Evolutionary conservation across 2,329 filamentous ascomycete species (phyloP).

Genomic region (Botryotinia globosa): DNA sequence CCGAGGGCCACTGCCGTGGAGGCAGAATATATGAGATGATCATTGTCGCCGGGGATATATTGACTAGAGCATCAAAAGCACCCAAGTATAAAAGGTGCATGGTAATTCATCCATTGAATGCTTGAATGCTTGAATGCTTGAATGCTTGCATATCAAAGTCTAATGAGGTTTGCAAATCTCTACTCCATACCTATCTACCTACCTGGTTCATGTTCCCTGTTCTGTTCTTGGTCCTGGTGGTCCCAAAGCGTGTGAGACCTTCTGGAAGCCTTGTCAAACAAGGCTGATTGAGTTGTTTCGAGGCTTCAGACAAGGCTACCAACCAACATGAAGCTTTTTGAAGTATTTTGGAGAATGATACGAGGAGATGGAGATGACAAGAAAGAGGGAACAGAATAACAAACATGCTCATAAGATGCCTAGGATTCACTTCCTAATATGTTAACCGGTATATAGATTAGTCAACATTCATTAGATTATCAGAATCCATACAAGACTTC

Average conservation of each 20-base stretch:
- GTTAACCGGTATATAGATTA: neutral
- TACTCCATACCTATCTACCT: neutral
- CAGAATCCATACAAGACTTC: neutral
- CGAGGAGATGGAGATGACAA: neutral
- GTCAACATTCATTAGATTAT: neutral
- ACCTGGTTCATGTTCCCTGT: neutral
- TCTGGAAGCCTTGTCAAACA: neutral
- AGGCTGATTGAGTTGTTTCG: neutral
- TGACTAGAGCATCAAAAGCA: neutral
- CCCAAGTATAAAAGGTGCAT: neutral
- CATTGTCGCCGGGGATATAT: neutral
- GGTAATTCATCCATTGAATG: neutral
- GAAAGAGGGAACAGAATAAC: neutral
- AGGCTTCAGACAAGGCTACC: neutral
- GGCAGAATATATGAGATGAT: neutral
- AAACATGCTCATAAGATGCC: neutral
- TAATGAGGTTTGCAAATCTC: neutral
- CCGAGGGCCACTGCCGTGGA: neutral
- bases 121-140: too few relatives aligned
- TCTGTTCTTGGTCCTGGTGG: neutral
- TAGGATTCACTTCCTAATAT: neutral
- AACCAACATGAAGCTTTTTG: neutral
- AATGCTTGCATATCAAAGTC: neutral
- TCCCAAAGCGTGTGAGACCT: neutral
- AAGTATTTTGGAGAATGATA: neutral